Conservation (phyloP, 305 asterid genomes). For the Nicotiana rustica region DNA sequence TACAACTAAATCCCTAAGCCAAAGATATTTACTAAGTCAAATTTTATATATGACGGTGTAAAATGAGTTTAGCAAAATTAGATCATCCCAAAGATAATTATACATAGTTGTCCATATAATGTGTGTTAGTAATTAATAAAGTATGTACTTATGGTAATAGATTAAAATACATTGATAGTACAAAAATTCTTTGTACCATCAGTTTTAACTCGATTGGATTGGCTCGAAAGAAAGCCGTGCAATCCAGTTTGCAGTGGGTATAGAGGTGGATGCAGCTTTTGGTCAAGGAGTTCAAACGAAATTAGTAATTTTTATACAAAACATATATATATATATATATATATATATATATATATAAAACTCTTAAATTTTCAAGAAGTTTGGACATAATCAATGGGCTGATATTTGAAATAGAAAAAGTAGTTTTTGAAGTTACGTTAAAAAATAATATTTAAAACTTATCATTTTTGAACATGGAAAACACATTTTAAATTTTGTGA, state of each 20-base stretch:
- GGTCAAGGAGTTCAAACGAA: background rate
- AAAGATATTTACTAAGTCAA: background rate
- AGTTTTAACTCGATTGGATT: background rate
- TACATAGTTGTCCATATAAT: background rate
- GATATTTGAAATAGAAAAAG: too few relatives aligned
- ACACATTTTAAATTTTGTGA: too few relatives aligned
- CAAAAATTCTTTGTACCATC: background rate
- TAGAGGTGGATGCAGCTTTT: background rate
- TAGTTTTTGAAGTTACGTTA: too few relatives aligned
- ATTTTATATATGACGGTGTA: background rate
- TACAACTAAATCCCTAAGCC: background rate
- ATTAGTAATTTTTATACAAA: too few relatives aligned
- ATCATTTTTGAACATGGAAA: too few relatives aligned
- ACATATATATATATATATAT: too few relatives aligned
- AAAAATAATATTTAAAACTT: too few relatives aligned
- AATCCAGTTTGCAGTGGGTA: conserved; percentile 9
- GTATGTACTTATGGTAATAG: too few relatives aligned
- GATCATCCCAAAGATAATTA: background rate
- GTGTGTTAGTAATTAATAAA: background rate
- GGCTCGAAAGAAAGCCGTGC: background rate
- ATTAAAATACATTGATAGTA: too few relatives aligned
- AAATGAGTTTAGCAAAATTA: background rate
- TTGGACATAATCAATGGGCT: too few relatives aligned
- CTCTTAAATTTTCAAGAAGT: too few relatives aligned
- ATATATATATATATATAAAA: too few relatives aligned